These are phyloP conservation scores for Quercus aquifolioides DNA, from an alignment of 306 rosid genomes.

Conservation along the genomic window DNA sequence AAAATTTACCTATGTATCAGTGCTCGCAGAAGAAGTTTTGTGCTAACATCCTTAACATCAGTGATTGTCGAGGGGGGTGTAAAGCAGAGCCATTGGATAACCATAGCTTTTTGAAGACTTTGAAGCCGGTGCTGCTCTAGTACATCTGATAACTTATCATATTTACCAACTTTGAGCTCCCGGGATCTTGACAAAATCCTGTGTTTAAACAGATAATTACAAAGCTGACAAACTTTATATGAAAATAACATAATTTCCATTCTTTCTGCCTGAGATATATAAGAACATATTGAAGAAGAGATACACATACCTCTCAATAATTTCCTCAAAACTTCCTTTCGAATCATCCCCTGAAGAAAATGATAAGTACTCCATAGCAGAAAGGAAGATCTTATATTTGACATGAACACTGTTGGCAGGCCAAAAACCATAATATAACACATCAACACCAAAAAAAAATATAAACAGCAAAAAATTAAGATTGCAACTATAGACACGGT, in stretches of 20 bases:
- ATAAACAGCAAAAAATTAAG: not conserved
- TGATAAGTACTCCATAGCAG: conserved; percentile 90
- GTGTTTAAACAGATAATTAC: conserved; percentile 42
- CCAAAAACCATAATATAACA: conserved; percentile 21
- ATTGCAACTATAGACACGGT: not conserved
- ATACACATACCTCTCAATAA: conserved; percentile 67
- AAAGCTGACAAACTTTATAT: conserved; percentile 8
- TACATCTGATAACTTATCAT: conserved; percentile 63
- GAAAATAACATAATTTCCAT: conserved; percentile 9
- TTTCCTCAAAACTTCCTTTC: conserved; percentile 92
- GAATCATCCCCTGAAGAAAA: conserved; percentile 71
- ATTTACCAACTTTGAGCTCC: conserved; percentile 66
- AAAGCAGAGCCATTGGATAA: conserved; percentile 96
- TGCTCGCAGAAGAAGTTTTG: conserved; percentile 77
- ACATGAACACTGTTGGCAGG: conserved; percentile 64
- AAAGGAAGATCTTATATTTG: conserved; percentile 88
- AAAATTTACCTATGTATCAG: conserved; percentile 68
- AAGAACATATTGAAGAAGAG: conserved; percentile 5
- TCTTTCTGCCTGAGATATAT: conserved; percentile 4
- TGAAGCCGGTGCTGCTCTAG: conserved; percentile 88
- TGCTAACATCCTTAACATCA: conserved; percentile 63
- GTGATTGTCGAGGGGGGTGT: conserved; percentile 90
- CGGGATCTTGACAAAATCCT: conserved; percentile 92
- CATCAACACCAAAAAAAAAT: not conserved
- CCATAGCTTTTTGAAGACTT: conserved; percentile 93